Evolutionary conservation across 139 green algal genomes (phyloP), one percentile per base, ranked within the genome.

Genomic region (Chlamydomonas sp.): DNA sequence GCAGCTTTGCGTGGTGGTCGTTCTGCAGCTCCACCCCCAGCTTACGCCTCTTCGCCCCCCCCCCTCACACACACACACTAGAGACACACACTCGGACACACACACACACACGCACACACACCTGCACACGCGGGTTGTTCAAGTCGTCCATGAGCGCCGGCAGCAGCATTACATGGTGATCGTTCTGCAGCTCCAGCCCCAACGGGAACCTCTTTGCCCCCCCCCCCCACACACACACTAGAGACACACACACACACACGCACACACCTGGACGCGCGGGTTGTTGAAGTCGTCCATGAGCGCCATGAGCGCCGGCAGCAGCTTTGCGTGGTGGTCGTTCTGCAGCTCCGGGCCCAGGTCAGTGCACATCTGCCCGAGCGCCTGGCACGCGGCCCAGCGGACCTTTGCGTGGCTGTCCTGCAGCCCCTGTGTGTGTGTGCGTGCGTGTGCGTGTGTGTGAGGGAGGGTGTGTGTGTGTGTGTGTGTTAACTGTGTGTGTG

Each of bases 281-380:
- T 93, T 86, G 10, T 70, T 50, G 65, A 91, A 90, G 81, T 97
- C 91, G 43, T 97, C 87, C 90, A 96, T 96, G 35, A 81, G 82
- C 0, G 67, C 49, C 76, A 95, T 92, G 16, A 95, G 78, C 5
- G 76, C 82, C 1, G 87, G 89, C 72, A 96, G 74, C 6, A 95
- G 79, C 30, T 50, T 66, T 16, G 74, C 70, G 54, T 90, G 85
- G 65, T 86, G 72, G 1, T 66, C 69, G 16, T 86, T 84, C 79
- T 95, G 86, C n/a, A 99, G 74, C 54, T 96, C 86, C 3, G 94
- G 95, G 0, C 90, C 90, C 66, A 99, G 84, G 84, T 99, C 95
- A 0, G 92, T 98, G 83, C 90, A 98, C 83, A 99, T 87, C 85
- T 99, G 95, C 2, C 95, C 95, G 31, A 99, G 73, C 6, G 93